A percentile compares a stretch with the other conserved stretches of the same genome.
These are phyloP conservation scores for Rhynchosporium graminicola DNA, from an alignment of 2,329 filamentous ascomycete genomes.

Conservation along the genomic window DNA sequence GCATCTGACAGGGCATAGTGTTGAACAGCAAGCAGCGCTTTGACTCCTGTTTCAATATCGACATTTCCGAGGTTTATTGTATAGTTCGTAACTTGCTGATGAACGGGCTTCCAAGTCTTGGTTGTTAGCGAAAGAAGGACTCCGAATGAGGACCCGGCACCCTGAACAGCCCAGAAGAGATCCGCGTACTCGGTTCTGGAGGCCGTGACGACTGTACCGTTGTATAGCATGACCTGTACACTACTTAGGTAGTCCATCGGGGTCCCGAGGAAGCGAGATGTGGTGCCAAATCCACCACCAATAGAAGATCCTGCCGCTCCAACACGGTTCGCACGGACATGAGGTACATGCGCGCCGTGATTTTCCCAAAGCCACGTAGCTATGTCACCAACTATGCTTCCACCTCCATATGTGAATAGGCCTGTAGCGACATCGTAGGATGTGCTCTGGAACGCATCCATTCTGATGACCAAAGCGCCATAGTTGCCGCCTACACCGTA, in stretches of 20 bases:
- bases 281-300: slow-evolving; percentile 15
- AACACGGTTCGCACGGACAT: slow-evolving; percentile 16
- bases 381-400: slow-evolving; percentile 15
- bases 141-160: slow-evolving; percentile 13
- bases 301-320: slow-evolving; percentile 14
- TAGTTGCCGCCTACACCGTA: slow-evolving; percentile 18
- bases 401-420: slow-evolving; percentile 11
- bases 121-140: slow-evolving; percentile 13
- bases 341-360: slow-evolving; percentile 16
- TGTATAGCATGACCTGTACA: slow-evolving; percentile 12
- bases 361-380: slow-evolving; percentile 14
- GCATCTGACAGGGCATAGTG: background rate
- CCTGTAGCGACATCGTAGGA: slow-evolving; percentile 10
- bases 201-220: slow-evolving; percentile 11
- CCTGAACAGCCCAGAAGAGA: slow-evolving; percentile 16
- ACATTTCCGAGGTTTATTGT: slow-evolving; percentile 7
- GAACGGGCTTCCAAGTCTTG: slow-evolving; percentile 15
- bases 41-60: slow-evolving; percentile 10
- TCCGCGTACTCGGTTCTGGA: slow-evolving; percentile 11
- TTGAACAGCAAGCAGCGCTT: slow-evolving; percentile 12
- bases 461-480: slow-evolving; percentile 14
- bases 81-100: slow-evolving; percentile 16
- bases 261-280: slow-evolving; percentile 16
- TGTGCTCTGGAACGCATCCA: slow-evolving; percentile 15
- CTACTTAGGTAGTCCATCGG: slow-evolving; percentile 16